These are phyloP conservation scores for Rasamsonia emersonii DNA, from an alignment of 2,329 filamentous ascomycete species.

Conservation along the genomic window DNA sequence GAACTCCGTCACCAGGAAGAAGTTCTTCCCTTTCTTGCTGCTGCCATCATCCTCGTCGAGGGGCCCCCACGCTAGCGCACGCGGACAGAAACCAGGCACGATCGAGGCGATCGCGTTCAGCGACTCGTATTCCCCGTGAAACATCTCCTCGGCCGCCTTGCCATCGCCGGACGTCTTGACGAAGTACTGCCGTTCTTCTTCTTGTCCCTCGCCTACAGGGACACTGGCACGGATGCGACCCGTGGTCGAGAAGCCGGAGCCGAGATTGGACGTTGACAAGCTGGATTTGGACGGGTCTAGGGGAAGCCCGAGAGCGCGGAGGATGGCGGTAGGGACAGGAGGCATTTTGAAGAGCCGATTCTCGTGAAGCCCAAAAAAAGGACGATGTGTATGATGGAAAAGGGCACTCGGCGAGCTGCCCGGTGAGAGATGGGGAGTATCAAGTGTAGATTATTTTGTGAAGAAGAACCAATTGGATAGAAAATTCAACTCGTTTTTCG, in stretches of 20 bases:
- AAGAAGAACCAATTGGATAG: too few relatives aligned
- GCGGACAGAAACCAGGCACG: conserved; percentile 68
- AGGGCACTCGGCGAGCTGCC: too few relatives aligned
- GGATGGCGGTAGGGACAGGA: conserved; percentile 24
- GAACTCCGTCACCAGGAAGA: conserved; percentile 66
- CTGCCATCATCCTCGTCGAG: conserved; percentile 36
- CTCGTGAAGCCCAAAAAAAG: background rate
- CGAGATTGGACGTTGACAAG: conserved; percentile 29
- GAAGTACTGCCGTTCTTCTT: conserved; percentile 29
- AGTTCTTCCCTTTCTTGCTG: conserved; percentile 20
- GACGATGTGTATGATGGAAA: background rate
- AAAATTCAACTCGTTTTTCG: too few relatives aligned
- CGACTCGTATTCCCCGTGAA: conserved; percentile 67
- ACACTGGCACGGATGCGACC: conserved; percentile 29
- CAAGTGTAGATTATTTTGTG: too few relatives aligned
- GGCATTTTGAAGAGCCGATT: conserved; percentile 16
- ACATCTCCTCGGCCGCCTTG: conserved; percentile 28
- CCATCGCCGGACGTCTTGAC: conserved; percentile 30
- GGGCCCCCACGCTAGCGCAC: conserved; percentile 62
- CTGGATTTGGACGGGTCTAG: conserved; percentile 23
- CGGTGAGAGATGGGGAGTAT: too few relatives aligned
- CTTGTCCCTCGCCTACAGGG: conserved; percentile 13
- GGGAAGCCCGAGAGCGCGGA: conserved; percentile 29
- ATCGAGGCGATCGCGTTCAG: conserved; percentile 68
- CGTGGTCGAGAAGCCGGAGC: conserved; percentile 38